Percentiles rank a stretch among this genome's conserved stretches.
Evolutionary conservation across 2,329 filamentous ascomycete species (phyloP).

Genomic region (Neodidymelliopsis sp.): DNA sequence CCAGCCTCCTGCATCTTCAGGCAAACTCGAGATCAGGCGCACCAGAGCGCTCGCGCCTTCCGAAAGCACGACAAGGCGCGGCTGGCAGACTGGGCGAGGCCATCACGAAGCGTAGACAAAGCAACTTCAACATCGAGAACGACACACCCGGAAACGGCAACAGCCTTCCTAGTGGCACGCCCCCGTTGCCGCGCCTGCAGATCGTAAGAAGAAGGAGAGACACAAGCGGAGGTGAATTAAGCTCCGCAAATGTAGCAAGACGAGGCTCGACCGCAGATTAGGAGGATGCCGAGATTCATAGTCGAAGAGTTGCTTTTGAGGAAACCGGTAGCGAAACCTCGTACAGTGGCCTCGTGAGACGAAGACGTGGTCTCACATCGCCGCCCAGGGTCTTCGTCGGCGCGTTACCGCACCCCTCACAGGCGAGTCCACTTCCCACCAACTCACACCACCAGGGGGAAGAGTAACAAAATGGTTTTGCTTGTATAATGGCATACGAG

Average conservation of each 20-base stretch:
- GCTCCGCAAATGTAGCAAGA: constrained; percentile 22
- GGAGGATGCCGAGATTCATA: constrained; percentile 9
- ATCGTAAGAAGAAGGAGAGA: constrained; percentile 45
- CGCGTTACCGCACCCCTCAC: too few species aligned
- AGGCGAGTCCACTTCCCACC: too few species aligned
- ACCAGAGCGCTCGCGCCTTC: constrained; percentile 31
- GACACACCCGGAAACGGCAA: constrained; percentile 19
- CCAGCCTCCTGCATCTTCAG: constrained; percentile 35
- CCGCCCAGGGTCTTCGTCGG: too few species aligned
- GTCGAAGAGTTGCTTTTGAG: neutral
- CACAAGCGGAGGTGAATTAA: constrained; percentile 46
- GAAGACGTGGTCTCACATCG: constrained; percentile 8
- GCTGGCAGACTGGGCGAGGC: constrained; percentile 39
- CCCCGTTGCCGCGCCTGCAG: constrained; percentile 42
- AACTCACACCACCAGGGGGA: too few species aligned
- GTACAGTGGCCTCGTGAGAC: constrained; percentile 9
- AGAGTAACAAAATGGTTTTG: too few species aligned
- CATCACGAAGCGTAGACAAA: constrained; percentile 35
- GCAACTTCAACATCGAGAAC: constrained; percentile 36
- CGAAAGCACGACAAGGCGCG: constrained; percentile 38
- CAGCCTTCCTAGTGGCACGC: constrained; percentile 6
- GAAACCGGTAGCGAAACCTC: neutral
- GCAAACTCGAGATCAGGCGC: constrained; percentile 25
- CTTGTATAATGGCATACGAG: too few species aligned
- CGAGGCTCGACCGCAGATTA: constrained; percentile 19